Evolutionary conservation across 352 stramenopile genomes (phyloP), one percentile per base, ranked within the genome.

Genomic region (Pythium chondricola): DNA sequence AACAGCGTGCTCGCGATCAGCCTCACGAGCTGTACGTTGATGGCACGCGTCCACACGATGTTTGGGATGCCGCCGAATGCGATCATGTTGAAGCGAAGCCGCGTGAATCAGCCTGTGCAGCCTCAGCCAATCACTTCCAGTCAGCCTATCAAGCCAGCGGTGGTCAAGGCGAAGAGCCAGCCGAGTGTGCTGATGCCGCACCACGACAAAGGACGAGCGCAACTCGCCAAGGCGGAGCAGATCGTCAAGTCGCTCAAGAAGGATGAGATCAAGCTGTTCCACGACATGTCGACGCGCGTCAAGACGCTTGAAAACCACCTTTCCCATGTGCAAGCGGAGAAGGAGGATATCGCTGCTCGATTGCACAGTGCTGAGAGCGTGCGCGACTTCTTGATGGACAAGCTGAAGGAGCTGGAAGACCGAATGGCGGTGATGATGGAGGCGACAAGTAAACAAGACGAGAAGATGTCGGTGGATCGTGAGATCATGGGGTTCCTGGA

Each of bases 401-500:
- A 90, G 35, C 64, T 93, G 16, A 86, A 85, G 39, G 74, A 88
- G 10, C 45, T 85, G 13, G 81, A 93, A 63, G 75, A 89, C 31
- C 71, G 61, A 4, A 50, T 93, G 4, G 53, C 74, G 11, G 63
- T 43, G 4, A 74, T 57, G 41, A 86, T 85, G 63, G 77, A 83
- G 22, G 58, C 41, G 3, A 66, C 57, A 9, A 38, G 58, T 0
- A 82, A 88, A 44, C 83, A 85, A 40, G 75, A 90, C 22, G 78
- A 84, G 31, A 78, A 90, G 37, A 69, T 67, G 6, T 48, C 48
- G 16, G 55, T 90, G 45, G 81, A 93, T 32, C 81, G 76, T 18
- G 81, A 93, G 48, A 89, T 93, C 48, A 90, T 93, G 26, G 81
- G 78, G 0, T 93, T 90, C 25, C 45, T 93, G 13, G 81, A 93